Conservation (phyloP, 2,329 filamentous ascomycete genomes). For the Ramularia collo-cygni region DNA sequence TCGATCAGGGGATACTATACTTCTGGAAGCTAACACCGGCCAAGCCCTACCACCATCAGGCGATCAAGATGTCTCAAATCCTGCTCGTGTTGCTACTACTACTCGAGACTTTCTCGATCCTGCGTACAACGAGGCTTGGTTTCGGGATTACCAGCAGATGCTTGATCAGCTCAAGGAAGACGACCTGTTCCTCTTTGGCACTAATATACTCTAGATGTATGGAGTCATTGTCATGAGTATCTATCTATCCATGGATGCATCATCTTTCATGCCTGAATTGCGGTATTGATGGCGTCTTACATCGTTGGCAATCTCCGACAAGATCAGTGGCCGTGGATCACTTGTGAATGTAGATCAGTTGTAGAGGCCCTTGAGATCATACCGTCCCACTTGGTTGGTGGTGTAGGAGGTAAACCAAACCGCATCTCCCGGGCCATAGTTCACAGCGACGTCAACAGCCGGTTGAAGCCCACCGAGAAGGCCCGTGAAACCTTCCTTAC, state of each 20-base stretch:
- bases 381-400: constrained; percentile 14
- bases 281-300: too few relatives aligned
- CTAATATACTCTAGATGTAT: neutral
- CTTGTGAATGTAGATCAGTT: too few relatives aligned
- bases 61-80: neutral
- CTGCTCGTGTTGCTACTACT: neutral
- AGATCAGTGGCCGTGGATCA: too few relatives aligned
- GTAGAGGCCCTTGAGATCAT: too few relatives aligned
- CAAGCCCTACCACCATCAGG: neutral
- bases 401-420: constrained; percentile 12
- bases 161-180: neutral
- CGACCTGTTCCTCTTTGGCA: neutral
- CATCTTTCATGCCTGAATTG: too few relatives aligned
- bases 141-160: constrained; percentile 1
- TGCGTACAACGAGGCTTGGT: neutral
- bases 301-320: too few relatives aligned
- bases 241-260: too few relatives aligned
- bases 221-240: too few relatives aligned
- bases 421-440: constrained; percentile 17
- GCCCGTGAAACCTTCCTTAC: neutral
- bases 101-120: neutral
- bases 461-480: constrained; percentile 11
- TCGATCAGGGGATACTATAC: neutral
- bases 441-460: constrained; percentile 15
- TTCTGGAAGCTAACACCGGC: neutral